A percentile compares a stretch with the other conserved stretches of the same genome.
phyloP scores from a whole-genome alignment of 495 filamentous ascomycete species.

The Penicillium canescens region DNA sequence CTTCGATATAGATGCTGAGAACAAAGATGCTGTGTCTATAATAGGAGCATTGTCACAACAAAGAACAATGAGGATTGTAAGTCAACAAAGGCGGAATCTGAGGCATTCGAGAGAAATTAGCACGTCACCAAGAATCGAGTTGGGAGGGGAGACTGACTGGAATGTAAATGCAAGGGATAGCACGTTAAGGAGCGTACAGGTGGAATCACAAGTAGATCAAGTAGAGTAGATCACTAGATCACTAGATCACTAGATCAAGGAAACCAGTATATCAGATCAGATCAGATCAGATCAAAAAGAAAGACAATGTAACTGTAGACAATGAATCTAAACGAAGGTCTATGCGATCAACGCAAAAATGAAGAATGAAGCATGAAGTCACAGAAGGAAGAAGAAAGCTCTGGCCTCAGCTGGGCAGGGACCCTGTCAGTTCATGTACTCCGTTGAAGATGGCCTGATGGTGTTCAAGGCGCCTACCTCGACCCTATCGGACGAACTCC shows the following conservation, averaged over 20 bases:
- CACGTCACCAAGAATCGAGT: constrained; percentile 6
- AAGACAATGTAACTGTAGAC: background rate
- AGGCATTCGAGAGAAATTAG: constrained; percentile 6
- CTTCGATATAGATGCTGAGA: background rate
- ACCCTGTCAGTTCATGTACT: too few relatives aligned
- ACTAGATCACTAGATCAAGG: too few relatives aligned
- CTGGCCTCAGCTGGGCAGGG: constrained; percentile 2
- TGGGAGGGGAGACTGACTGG: background rate
- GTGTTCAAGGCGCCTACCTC: constrained; percentile 5
- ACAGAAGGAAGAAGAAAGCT: background rate
- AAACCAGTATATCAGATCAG: too few relatives aligned
- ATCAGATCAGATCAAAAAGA: too few relatives aligned
- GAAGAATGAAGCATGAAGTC: background rate
- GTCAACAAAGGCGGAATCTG: constrained; percentile 2
- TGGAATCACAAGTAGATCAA: background rate
- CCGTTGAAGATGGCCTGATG: constrained; percentile 1
- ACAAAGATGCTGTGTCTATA: constrained; percentile 6
- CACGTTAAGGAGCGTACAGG: background rate
- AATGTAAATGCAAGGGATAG: constrained; percentile 5
- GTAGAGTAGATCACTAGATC: too few relatives aligned
- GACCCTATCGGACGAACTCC: constrained; percentile 20
- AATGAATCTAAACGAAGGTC: constrained; percentile 1
- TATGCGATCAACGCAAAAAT: constrained; percentile 10
- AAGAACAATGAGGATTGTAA: constrained; percentile 1
- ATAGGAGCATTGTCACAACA: constrained; percentile 7